phyloP scores from a whole-genome alignment of 2,329 filamentous ascomycete species.

The Botrytis tulipae region DNA sequence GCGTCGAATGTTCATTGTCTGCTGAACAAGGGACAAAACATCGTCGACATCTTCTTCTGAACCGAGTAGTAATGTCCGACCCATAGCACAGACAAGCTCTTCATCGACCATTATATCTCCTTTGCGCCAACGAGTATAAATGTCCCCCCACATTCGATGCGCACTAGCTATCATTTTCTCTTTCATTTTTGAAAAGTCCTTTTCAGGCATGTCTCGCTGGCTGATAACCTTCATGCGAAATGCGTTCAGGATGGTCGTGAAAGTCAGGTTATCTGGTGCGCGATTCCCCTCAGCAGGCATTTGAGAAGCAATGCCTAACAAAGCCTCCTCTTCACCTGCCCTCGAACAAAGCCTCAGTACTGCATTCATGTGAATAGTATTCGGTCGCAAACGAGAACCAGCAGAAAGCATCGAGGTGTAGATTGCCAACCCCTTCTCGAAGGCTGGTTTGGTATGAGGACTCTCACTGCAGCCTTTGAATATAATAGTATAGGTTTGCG shows the following conservation, averaged over 20 bases:
- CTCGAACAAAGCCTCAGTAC: conserved; percentile 78
- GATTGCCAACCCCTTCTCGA: conserved; percentile 68
- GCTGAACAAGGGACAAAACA: conserved; percentile 72
- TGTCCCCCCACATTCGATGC: conserved; percentile 76
- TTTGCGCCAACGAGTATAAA: conserved; percentile 71
- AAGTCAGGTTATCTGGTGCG: conserved; percentile 70
- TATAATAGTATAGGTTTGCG: conserved; percentile 79
- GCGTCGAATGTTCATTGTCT: conserved; percentile 75
- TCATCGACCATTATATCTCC: conserved; percentile 74
- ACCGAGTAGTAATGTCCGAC: conserved; percentile 68
- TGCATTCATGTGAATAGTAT: conserved; percentile 83
- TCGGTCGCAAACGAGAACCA: conserved; percentile 64
- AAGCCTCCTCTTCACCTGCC: conserved; percentile 71
- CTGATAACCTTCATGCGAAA: conserved; percentile 52
- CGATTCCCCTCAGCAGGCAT: conserved; percentile 63
- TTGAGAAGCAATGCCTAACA: conserved; percentile 74
- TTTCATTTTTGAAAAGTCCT: conserved; percentile 37
- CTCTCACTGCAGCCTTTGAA: conserved; percentile 70
- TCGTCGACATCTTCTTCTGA: conserved; percentile 64
- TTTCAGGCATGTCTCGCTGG: conserved; percentile 32
- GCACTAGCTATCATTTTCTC: conserved; percentile 60
- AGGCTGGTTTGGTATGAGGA: conserved; percentile 55
- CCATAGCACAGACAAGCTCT: conserved; percentile 77
- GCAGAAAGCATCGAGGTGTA: conserved; percentile 72
- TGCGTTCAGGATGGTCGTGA: conserved; percentile 78